A percentile compares a stretch with the other conserved stretches of the same genome.
Evolutionary conservation across 108 stramenopile genomes (phyloP).

Genomic region (Fragilariopsis cylindrus): DNA sequence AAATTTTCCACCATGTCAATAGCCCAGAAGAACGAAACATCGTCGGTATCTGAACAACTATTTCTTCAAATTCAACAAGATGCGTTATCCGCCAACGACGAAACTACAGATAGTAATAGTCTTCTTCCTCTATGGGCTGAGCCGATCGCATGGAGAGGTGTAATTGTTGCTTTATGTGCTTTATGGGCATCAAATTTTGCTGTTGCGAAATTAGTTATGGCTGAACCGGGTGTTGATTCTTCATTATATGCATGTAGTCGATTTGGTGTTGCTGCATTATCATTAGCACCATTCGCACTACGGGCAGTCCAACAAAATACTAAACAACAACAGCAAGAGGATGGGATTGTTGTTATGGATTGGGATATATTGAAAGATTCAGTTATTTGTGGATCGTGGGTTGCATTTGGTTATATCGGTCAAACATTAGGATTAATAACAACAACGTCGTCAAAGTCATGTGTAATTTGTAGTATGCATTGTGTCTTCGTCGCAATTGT

Average conservation of each 20-base stretch:
- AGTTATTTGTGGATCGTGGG: constrained; percentile 65
- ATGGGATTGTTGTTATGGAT: constrained; percentile 27
- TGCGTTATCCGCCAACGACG: too few relatives aligned
- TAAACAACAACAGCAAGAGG: neutral
- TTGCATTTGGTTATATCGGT: constrained; percentile 73
- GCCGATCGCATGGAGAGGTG: constrained; percentile 62
- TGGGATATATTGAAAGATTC: constrained; percentile 55
- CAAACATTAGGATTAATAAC: constrained; percentile 62
- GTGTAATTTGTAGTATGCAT: constrained; percentile 76
- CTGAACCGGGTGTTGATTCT: constrained; percentile 67
- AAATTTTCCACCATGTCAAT: too few relatives aligned
- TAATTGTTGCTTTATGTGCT: constrained; percentile 62
- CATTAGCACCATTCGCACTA: constrained; percentile 40
- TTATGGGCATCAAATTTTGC: constrained; percentile 80
- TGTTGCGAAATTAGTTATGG: constrained; percentile 56
- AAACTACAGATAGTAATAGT: too few relatives aligned
- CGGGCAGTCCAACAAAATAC: constrained; percentile 10
- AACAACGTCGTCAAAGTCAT: constrained; percentile 64
- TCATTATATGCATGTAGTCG: constrained; percentile 59
- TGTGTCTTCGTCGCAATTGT: constrained; percentile 72
- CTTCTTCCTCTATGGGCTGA: constrained; percentile 29
- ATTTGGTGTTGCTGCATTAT: constrained; percentile 58
- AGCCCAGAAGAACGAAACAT: too few relatives aligned
- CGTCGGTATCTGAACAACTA: too few relatives aligned
- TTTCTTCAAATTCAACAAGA: too few relatives aligned